Percentiles rank a stretch among this genome's conserved stretches.
Evolutionary conservation across 1,139 yeast species (phyloP).

Genomic region (Suzukiozyma palmioleophila): DNA sequence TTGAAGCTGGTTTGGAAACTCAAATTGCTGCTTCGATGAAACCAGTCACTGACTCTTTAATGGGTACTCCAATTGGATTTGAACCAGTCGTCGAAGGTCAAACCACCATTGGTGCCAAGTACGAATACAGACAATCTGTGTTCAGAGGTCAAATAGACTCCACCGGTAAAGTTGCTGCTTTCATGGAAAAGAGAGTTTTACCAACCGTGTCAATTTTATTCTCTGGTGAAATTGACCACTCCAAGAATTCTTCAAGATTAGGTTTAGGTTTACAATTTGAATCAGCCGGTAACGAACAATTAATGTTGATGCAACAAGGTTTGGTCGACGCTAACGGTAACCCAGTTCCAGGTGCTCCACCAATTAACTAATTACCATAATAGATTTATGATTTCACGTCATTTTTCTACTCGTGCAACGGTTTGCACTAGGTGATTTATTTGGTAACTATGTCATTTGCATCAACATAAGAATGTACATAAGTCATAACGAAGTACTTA

Average conservation of each 20-base stretch:
- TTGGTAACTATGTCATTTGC: not conserved
- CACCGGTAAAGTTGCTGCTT: slow-evolving; percentile 83
- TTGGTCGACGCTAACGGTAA: slow-evolving; percentile 75
- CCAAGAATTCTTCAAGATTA: slow-evolving; percentile 74
- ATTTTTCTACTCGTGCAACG: not conserved
- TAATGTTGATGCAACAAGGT: slow-evolving; percentile 73
- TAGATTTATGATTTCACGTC: not conserved
- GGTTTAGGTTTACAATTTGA: slow-evolving; percentile 96
- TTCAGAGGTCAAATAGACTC: slow-evolving; percentile 96
- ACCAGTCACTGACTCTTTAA: slow-evolving; percentile 76
- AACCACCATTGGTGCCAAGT: slow-evolving; percentile 94
- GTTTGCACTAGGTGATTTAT: not conserved
- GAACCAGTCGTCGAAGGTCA: slow-evolving; percentile 85
- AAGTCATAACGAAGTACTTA: slow-evolving; percentile 3
- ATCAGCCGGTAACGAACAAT: slow-evolving; percentile 89
- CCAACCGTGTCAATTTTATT: slow-evolving; percentile 88
- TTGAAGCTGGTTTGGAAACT: slow-evolving; percentile 96
- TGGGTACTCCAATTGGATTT: slow-evolving; percentile 76
- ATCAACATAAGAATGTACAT: slow-evolving; percentile 3
- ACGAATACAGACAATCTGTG: slow-evolving; percentile 94
- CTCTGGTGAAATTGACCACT: slow-evolving; percentile 89
- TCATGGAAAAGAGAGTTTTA: slow-evolving; percentile 88
- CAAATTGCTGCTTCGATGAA: slow-evolving; percentile 74
- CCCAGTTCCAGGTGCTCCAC: slow-evolving; percentile 75
- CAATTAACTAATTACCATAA: not conserved